phyloP scores from a whole-genome alignment of 805 yeast species.

The Brettanomyces sp. region DNA sequence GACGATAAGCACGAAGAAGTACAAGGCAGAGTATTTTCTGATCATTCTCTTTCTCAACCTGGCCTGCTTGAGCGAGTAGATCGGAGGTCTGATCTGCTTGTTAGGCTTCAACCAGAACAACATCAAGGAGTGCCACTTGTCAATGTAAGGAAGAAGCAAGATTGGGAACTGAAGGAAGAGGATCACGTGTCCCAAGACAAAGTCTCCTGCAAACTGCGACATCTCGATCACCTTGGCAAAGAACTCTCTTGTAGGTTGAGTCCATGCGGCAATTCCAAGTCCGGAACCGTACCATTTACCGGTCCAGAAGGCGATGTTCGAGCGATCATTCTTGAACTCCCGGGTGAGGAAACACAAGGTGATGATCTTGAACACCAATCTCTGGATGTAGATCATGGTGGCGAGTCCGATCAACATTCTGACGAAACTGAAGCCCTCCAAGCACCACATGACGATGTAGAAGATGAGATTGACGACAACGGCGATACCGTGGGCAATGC shows the following conservation, averaged over 20 bases:
- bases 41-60: slow-evolving; percentile 97
- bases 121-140: slow-evolving; percentile 97
- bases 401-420: slow-evolving; percentile 81
- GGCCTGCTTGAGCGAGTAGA: slow-evolving; percentile 92
- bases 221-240: slow-evolving; percentile 88
- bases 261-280: slow-evolving; percentile 85
- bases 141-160: slow-evolving; percentile 75
- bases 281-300: slow-evolving; percentile 98
- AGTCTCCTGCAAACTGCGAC: slow-evolving; percentile 96
- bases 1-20: slow-evolving; percentile 56
- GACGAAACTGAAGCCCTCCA: slow-evolving; percentile 85
- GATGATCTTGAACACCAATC: slow-evolving; percentile 77
- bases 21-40: slow-evolving; percentile 79
- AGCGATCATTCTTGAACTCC: slow-evolving; percentile 91
- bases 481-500: slow-evolving; percentile 90
- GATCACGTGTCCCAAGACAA: slow-evolving; percentile 82
- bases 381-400: slow-evolving; percentile 79
- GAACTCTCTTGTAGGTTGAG: slow-evolving; percentile 95
- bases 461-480: slow-evolving; percentile 79
- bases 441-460: slow-evolving; percentile 94
- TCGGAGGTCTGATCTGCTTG: slow-evolving; percentile 96
- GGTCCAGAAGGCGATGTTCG: slow-evolving; percentile 99
- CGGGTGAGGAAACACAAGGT: slow-evolving; percentile 75
- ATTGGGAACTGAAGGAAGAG: slow-evolving; percentile 86
- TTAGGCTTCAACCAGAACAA: slow-evolving; percentile 98